Evolutionary conservation across 2,329 filamentous ascomycete species (phyloP).

Genomic region (Aspergillus versicolor): DNA sequence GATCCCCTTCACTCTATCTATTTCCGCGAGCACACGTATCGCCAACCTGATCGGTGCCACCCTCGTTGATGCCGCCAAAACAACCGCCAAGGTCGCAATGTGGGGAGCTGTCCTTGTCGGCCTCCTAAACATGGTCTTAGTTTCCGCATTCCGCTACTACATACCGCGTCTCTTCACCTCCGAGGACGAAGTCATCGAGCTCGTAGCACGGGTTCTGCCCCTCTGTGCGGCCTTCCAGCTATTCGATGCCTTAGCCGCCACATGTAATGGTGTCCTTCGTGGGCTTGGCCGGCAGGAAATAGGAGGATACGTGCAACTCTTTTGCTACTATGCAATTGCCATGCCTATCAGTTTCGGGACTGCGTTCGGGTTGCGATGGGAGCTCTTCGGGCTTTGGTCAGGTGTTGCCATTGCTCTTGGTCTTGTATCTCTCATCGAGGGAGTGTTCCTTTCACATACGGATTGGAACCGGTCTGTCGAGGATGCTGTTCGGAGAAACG

Average conservation of each 20-base stretch:
- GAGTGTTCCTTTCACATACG: slow-evolving; percentile 54
- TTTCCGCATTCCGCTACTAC: slow-evolving; percentile 66
- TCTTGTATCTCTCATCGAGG: slow-evolving; percentile 57
- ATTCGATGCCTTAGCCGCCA: slow-evolving; percentile 76
- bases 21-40: slow-evolving; percentile 82
- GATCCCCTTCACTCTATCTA: slow-evolving; percentile 86
- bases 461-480: slow-evolving; percentile 61
- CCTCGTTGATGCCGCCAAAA: slow-evolving; percentile 75
- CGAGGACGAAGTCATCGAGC: slow-evolving; percentile 65
- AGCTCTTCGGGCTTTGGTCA: slow-evolving; percentile 76
- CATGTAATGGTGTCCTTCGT: slow-evolving; percentile 79
- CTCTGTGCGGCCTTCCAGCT: slow-evolving; percentile 86
- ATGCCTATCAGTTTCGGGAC: slow-evolving; percentile 79
- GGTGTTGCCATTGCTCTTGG: slow-evolving; percentile 72
- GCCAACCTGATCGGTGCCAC: slow-evolving; percentile 90
- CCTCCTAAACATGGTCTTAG: slow-evolving; percentile 71
- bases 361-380: slow-evolving; percentile 75
- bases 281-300: slow-evolving; percentile 87
- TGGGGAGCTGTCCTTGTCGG: slow-evolving; percentile 69
- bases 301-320: slow-evolving; percentile 83
- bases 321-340: slow-evolving; percentile 82
- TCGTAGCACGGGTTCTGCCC: slow-evolving; percentile 71
- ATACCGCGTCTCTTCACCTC: slow-evolving; percentile 79
- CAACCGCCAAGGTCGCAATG: slow-evolving; percentile 74
- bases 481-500: slow-evolving; percentile 59